Percentiles rank a stretch among this genome's conserved stretches.
Conservation (phyloP, 306 rosid species). For the Vigna mungo region DNA sequence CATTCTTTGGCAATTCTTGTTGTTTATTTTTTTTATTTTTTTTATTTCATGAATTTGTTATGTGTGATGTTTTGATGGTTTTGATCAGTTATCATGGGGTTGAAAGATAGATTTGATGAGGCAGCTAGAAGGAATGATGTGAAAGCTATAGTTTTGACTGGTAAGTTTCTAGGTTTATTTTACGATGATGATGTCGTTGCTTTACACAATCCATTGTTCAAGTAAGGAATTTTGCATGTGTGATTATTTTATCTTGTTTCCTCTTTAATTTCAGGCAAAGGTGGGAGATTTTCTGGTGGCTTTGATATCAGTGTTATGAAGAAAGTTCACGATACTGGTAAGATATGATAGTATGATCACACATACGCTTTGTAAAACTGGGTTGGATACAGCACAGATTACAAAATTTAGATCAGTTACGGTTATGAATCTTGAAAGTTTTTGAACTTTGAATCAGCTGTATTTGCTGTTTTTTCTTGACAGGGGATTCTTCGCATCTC, state of each 20-base stretch:
- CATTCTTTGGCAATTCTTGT: neutral
- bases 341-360: constrained; percentile 10
- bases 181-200: constrained; percentile 14
- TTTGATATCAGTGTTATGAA: constrained; percentile 91
- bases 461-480: constrained; percentile 33
- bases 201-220: neutral
- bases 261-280: constrained; percentile 64
- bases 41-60: neutral
- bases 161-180: constrained; percentile 45
- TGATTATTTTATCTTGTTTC: neutral
- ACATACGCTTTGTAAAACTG: neutral
- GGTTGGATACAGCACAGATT: neutral
- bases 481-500: constrained; percentile 75
- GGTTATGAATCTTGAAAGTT: neutral
- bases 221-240: neutral
- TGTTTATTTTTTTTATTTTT: neutral
- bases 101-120: constrained; percentile 80
- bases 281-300: constrained; percentile 91
- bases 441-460: constrained; percentile 10
- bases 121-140: constrained; percentile 85
- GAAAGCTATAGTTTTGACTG: constrained; percentile 87
- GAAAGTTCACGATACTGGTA: constrained; percentile 89
- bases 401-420: constrained; percentile 12
- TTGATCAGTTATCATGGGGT: constrained; percentile 61
- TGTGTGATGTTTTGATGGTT: neutral